These are phyloP conservation scores for Pueraria montana DNA, from an alignment of 306 rosid species.

Conservation along the genomic window DNA sequence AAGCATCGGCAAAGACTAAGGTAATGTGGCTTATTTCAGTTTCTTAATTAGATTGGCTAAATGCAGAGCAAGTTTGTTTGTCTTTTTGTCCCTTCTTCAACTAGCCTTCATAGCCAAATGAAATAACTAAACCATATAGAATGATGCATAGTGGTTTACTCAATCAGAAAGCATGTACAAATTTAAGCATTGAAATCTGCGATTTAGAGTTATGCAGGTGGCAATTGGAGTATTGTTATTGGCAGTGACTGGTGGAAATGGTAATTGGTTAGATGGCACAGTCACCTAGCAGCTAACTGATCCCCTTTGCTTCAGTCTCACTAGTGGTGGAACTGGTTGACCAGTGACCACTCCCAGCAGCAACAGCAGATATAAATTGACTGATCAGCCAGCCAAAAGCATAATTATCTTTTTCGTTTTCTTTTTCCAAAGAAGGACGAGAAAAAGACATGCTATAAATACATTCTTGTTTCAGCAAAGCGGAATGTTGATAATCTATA, in stretches of 20 bases:
- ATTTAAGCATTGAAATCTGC: constrained; percentile 37
- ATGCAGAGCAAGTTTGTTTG: constrained; percentile 24
- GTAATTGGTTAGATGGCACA: constrained; percentile 23
- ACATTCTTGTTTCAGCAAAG: constrained; percentile 27
- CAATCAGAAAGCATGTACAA: constrained; percentile 32
- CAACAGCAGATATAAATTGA: constrained; percentile 27
- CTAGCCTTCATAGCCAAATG: constrained; percentile 38
- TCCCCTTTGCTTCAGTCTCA: constrained; percentile 19
- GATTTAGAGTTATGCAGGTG: constrained; percentile 35
- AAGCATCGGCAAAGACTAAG: background rate
- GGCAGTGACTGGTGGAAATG: constrained; percentile 30
- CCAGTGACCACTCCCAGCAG: constrained; percentile 2
- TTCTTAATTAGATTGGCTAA: constrained; percentile 17
- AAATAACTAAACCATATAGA: constrained; percentile 7
- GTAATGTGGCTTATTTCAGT: background rate
- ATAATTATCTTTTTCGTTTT: constrained; percentile 37
- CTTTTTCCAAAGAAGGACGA: constrained; percentile 38
- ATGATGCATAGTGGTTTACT: constrained; percentile 11
- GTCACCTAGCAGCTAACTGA: constrained; percentile 2
- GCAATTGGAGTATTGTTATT: constrained; percentile 18
- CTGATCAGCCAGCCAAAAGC: constrained; percentile 31
- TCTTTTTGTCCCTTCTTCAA: constrained; percentile 36
- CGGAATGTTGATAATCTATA: constrained; percentile 21
- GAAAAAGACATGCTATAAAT: constrained; percentile 34
- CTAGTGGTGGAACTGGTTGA: constrained; percentile 39